phyloP scores from a whole-genome alignment of 2,329 filamentous ascomycete genomes.

The Nigrospora osmanthi region DNA sequence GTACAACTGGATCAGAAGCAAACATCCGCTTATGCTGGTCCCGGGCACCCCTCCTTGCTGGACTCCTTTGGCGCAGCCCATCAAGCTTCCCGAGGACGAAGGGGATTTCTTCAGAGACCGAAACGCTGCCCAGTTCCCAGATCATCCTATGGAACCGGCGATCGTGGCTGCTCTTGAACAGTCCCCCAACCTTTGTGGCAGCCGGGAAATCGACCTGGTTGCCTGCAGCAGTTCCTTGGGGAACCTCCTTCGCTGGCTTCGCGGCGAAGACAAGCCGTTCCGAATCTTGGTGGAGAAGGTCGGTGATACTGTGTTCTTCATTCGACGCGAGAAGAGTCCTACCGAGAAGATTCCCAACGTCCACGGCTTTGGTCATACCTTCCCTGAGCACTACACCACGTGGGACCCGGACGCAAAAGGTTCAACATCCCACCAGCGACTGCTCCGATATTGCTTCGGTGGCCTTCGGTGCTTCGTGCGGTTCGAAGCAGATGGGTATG shows the following conservation, averaged over 20 bases:
- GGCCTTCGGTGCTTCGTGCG: constrained; percentile 43
- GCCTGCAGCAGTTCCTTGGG: constrained; percentile 54
- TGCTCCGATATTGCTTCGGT: constrained; percentile 51
- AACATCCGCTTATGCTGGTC: constrained; percentile 18
- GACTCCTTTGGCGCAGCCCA: constrained; percentile 30
- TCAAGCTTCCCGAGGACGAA: constrained; percentile 31
- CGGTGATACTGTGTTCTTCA: constrained; percentile 51
- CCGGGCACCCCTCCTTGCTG: constrained; percentile 39
- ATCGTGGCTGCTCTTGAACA: constrained; percentile 26
- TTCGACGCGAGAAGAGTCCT: constrained; percentile 54
- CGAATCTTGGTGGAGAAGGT: constrained; percentile 51
- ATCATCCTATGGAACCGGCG: constrained; percentile 42
- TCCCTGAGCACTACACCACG: constrained; percentile 58
- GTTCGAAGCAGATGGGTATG: constrained; percentile 52
- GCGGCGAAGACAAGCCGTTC: constrained; percentile 38
- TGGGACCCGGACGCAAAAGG: constrained; percentile 47
- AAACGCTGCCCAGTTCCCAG: constrained; percentile 42
- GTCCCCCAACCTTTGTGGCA: constrained; percentile 3
- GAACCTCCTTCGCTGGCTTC: constrained; percentile 50
- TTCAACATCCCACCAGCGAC: constrained; percentile 54
- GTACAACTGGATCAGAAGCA: constrained; percentile 26
- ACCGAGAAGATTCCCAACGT: constrained; percentile 47
- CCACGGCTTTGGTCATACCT: constrained; percentile 56
- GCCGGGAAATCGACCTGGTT: constrained; percentile 41
- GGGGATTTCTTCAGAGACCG: constrained; percentile 45